phyloP scores from a whole-genome alignment of 768 basidiomycete species.

The Cystobasidium onofrii region DNA sequence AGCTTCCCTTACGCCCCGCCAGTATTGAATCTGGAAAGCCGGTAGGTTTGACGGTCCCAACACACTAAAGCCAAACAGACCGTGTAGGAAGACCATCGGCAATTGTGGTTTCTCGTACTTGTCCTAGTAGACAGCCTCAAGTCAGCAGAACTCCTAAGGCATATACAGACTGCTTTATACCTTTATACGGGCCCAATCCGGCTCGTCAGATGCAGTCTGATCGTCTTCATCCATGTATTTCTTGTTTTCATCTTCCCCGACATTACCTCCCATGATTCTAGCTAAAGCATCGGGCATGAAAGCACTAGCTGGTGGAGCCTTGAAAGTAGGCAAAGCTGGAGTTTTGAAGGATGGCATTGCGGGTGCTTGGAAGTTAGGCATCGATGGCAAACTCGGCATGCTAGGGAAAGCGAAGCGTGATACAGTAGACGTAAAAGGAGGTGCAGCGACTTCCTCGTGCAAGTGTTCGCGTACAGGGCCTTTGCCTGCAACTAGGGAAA shows the following conservation, averaged over 20 bases:
- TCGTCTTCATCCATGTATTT: constrained; percentile 31
- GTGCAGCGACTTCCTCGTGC: background rate
- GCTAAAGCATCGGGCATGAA: constrained; percentile 13
- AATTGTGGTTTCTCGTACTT: constrained; percentile 29
- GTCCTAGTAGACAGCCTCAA: background rate
- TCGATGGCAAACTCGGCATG: constrained; percentile 2
- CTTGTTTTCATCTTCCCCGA: background rate
- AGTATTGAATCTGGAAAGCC: constrained; percentile 54
- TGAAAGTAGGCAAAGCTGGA: constrained; percentile 10
- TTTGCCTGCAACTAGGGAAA: constrained; percentile 20
- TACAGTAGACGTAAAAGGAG: background rate
- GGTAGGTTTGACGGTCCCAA: constrained; percentile 1
- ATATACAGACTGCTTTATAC: background rate
- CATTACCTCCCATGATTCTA: background rate
- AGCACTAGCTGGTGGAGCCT: background rate
- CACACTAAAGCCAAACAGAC: constrained; percentile 13
- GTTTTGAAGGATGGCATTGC: constrained; percentile 8
- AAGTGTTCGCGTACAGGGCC: constrained; percentile 7
- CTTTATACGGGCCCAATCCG: constrained; percentile 29
- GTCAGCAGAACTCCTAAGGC: background rate
- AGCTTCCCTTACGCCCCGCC: constrained; percentile 92
- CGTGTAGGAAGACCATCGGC: constrained; percentile 26
- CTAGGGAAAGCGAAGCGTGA: background rate
- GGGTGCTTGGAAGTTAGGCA: constrained; percentile 3
- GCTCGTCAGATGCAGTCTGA: constrained; percentile 4